Evolutionary conservation across 2,329 filamentous ascomycete species (phyloP).

Genomic region (Leptographium procerum): DNA sequence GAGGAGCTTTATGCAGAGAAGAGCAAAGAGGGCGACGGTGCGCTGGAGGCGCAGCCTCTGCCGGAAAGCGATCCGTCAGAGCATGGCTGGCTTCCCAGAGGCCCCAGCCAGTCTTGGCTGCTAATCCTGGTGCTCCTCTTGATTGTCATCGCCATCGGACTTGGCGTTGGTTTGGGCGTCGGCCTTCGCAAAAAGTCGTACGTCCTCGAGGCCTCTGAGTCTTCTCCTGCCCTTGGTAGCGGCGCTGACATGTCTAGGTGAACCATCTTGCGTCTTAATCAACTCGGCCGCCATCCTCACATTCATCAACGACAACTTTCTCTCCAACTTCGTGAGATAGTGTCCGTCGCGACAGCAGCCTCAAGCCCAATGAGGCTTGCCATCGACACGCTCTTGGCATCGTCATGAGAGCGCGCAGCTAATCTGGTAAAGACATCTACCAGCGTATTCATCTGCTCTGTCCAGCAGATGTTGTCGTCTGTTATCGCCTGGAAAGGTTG

Average conservation of each 20-base stretch:
- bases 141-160: slow-evolving; percentile 27
- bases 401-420: too few species aligned
- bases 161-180: slow-evolving; percentile 26
- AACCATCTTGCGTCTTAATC: neutral
- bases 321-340: too few species aligned
- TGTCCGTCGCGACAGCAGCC: too few species aligned
- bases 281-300: neutral
- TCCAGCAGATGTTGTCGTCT: too few species aligned
- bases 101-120: slow-evolving; percentile 23
- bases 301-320: too few species aligned
- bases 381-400: too few species aligned
- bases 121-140: slow-evolving; percentile 19
- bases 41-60: neutral
- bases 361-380: too few species aligned
- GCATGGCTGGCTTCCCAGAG: slow-evolving; percentile 12
- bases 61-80: slow-evolving; percentile 1
- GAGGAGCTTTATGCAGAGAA: slow-evolving; percentile 4
- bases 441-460: too few species aligned
- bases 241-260: neutral
- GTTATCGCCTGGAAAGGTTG: too few species aligned
- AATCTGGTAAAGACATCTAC: too few species aligned
- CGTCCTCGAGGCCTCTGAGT: neutral
- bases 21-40: slow-evolving; percentile 8
- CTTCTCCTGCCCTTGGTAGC: neutral
- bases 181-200: neutral